A percentile compares a stretch with the other conserved stretches of the same genome.
Evolutionary conservation across 495 filamentous ascomycete species (phyloP).

Genomic region (Penicillium manginii): DNA sequence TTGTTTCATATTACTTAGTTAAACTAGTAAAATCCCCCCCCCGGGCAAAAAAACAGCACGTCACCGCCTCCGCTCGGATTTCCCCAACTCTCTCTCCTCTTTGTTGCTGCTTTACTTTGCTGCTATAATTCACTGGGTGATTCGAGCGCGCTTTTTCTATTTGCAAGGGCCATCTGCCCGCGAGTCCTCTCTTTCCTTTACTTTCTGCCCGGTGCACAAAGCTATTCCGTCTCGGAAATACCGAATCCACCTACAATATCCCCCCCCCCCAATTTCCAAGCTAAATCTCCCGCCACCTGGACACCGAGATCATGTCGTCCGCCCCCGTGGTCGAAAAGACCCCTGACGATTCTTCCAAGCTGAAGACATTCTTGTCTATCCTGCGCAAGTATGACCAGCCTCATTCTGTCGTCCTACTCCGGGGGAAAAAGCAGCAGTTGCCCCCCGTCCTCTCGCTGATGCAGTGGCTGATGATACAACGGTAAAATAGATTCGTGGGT

Average conservation of each 20-base stretch:
- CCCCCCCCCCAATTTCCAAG: constrained; percentile 3
- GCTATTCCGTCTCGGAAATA: background rate
- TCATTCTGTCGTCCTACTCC: background rate
- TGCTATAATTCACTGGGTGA: background rate
- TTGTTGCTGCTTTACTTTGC: background rate
- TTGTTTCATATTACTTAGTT: background rate
- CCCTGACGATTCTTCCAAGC: constrained; percentile 79
- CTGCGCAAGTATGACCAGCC: constrained; percentile 67
- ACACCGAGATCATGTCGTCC: constrained; percentile 35
- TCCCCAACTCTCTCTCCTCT: background rate
- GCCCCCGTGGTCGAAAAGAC: constrained; percentile 58
- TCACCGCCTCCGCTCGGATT: constrained; percentile 3
- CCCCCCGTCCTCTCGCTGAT: background rate
- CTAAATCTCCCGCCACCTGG: constrained; percentile 3
- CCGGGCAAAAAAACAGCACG: constrained; percentile 8
- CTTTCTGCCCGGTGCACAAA: constrained; percentile 4
- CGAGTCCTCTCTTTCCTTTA: background rate
- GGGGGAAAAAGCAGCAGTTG: background rate
- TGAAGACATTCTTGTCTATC: constrained; percentile 82
- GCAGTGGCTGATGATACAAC: constrained; percentile 26
- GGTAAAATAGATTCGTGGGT: constrained; percentile 74
- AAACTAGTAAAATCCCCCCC: background rate
- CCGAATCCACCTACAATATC: background rate
- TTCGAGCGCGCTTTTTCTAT: background rate
- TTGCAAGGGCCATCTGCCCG: background rate